phyloP scores from a whole-genome alignment of 805 yeast genomes.

The Metschnikowia proteae region DNA sequence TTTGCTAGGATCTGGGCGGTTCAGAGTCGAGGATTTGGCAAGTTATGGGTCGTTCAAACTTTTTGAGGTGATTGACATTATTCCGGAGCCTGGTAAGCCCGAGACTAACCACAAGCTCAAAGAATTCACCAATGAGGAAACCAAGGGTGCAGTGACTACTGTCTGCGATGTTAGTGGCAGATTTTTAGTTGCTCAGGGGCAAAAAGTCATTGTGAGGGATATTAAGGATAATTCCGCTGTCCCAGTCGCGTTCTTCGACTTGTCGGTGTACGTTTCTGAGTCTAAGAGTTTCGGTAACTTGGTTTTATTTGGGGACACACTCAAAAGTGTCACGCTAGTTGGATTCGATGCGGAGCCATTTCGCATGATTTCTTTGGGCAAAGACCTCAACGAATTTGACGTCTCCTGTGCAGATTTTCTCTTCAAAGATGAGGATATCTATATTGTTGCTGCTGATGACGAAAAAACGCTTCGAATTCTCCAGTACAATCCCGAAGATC shows the following conservation, averaged over 20 bases:
- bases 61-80: slow-evolving; percentile 73
- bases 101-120: slow-evolving; percentile 79
- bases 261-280: slow-evolving; percentile 75
- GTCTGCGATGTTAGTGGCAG: slow-evolving; percentile 80
- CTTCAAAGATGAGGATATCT: slow-evolving; percentile 64
- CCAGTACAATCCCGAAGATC: slow-evolving; percentile 91
- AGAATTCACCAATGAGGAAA: slow-evolving; percentile 64
- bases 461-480: slow-evolving; percentile 63
- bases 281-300: slow-evolving; percentile 81
- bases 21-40: slow-evolving; percentile 75
- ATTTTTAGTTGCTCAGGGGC: slow-evolving; percentile 82
- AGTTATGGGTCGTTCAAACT: slow-evolving; percentile 75
- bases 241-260: slow-evolving; percentile 91
- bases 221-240: slow-evolving; percentile 83
- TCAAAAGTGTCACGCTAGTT: slow-evolving; percentile 70
- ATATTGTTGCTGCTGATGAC: slow-evolving; percentile 64
- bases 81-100: slow-evolving; percentile 85
- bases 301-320: slow-evolving; percentile 74
- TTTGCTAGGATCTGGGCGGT: slow-evolving; percentile 73
- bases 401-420: slow-evolving; percentile 74
- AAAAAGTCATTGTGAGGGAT: slow-evolving; percentile 73
- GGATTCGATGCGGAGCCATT: slow-evolving; percentile 97
- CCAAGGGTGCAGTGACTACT: slow-evolving; percentile 80
- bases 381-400: slow-evolving; percentile 61
- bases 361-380: slow-evolving; percentile 73